Evolutionary conservation across 176 grass and related monocot species (phyloP), one percentile per base, ranked within the genome.

Genomic region (Eremochloa ophiuroides): DNA sequence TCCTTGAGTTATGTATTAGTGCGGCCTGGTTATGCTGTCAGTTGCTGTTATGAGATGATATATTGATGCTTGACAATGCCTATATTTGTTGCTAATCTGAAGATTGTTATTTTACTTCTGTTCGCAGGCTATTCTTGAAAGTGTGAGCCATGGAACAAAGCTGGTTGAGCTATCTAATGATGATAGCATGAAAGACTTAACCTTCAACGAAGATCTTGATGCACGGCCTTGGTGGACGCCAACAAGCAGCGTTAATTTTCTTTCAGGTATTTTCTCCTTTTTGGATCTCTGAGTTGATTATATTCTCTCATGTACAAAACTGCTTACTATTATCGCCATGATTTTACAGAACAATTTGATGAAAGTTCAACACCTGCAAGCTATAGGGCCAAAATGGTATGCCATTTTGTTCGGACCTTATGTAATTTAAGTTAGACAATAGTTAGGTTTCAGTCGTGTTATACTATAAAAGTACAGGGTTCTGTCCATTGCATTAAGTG

Each of bases 161-260:
- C 91, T 91, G 43, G 91, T 99, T 91, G 89, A 93, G 39, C 59
- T 93, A 69, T 89, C 93, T 83, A 91, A 79, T 73, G 82, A 87
- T 28, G 86, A 99, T 46, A 95, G 75, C 69, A 59, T 99, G 85
- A 84, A 87, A 80, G 81, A 73, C 30, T 82, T 93, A 69, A 91
- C 91, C 50, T 93, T 89, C 72, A 99, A 95, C 87, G 91, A 89
- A 93, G 91, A 96, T 90, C 73, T 89, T 78, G 80, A 99, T 50
- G 75, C 89, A 67, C 85, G 97, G 15, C 97, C 97, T 80, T 99
- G 91, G 97, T 99, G 97, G 97, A 88, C 93, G 25, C 91, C 93
- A 62, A 90, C 77, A 73, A 73, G 87, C 66, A 93, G 60, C 69
- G 42, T 93, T 72, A 99, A 99, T 85, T 89, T 88, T 81, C 91